These are phyloP conservation scores for Kluyveromyces sp. DNA, from an alignment of 1,139 yeast genomes.

Conservation along the genomic window DNA sequence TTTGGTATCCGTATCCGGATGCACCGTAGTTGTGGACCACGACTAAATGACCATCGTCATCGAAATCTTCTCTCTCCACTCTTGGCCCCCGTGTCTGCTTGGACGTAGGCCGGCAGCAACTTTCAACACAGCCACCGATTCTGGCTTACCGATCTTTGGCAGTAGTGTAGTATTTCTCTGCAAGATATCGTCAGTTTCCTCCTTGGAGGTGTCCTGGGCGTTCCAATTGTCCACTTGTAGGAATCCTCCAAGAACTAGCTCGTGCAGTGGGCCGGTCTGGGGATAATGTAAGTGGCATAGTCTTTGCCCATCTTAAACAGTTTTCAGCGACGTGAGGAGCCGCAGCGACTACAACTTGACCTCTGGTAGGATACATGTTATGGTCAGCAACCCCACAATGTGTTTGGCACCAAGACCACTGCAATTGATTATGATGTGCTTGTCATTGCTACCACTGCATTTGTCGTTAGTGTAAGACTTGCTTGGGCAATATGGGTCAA, in stretches of 20 bases:
- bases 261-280: constrained; percentile 57
- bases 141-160: constrained; percentile 44
- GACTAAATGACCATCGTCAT: constrained; percentile 31
- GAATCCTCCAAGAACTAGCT: constrained; percentile 62
- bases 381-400: constrained; percentile 50
- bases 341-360: constrained; percentile 57
- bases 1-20: constrained; percentile 69
- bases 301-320: constrained; percentile 43
- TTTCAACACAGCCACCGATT: constrained; percentile 41
- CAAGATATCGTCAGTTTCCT: constrained; percentile 51
- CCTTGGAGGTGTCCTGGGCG: constrained; percentile 41
- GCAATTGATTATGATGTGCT: constrained; percentile 51
- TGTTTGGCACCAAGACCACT: constrained; percentile 56
- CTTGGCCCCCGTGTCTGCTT: constrained; percentile 57
- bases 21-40: constrained; percentile 69
- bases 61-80: constrained; percentile 41
- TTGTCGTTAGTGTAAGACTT: constrained; percentile 25
- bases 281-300: constrained; percentile 58
- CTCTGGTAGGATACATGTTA: constrained; percentile 54
- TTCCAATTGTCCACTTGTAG: constrained; percentile 52
- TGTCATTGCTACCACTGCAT: constrained; percentile 25
- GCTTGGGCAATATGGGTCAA: constrained; percentile 52
- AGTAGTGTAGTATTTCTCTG: constrained; percentile 45
- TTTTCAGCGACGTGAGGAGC: constrained; percentile 50
- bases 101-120: constrained; percentile 68